Base-by-base conservation (phyloP, 768 basidiomycete genomes). In the Suillus alpinus region DNA sequence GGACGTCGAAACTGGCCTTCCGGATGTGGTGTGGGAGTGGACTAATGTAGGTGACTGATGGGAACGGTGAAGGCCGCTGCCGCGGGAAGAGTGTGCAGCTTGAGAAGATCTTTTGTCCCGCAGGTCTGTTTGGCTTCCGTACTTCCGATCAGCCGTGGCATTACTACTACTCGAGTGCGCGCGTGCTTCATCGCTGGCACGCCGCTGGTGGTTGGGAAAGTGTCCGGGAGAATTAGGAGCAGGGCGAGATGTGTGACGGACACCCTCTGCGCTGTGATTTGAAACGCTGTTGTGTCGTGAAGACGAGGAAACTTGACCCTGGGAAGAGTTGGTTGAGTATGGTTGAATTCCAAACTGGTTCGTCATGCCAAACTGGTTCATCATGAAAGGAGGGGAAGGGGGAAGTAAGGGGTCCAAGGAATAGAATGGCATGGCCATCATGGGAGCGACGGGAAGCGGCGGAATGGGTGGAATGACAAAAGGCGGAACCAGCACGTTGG, bases 311-410 rank as follows among this genome's bases (percentile, higher is more conserved):
- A 71, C 70, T 12, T 74, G 72, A 44, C 73, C 73, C 34, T 69
- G 65, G n/a, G 68, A 74, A 13, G 71, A 73, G 18, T 62, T 66
- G 40, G 63, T 64, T 53, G 71, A 69, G 23, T 71, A 74, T 26
- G 80, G 77, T 34, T 83, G 79, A 59, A 79, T 53, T 16, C 77
- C 75, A 34, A 70, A 84, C 60, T 84, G 80, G 57, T 84, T 83
- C 76, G 86, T 80, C 61, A 79, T 56, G 10, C 78, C 74, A 39
- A 70, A 84, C 60, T 84, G 80, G 58, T 84, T 83, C 76, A 88
- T 80, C 86, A 90, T 89, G 73, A 91, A 91, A 13, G 89, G 88
- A 26, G 89, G 83, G 1, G 85, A 80, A 6, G 89, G 89, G 10
- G 89, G 89, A 34, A 91, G 78, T 10, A 91, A 75, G 7, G 89